Evolutionary conservation across 116 monocot genomes (phyloP).

Genomic region (Dioscorea cayenensis): DNA sequence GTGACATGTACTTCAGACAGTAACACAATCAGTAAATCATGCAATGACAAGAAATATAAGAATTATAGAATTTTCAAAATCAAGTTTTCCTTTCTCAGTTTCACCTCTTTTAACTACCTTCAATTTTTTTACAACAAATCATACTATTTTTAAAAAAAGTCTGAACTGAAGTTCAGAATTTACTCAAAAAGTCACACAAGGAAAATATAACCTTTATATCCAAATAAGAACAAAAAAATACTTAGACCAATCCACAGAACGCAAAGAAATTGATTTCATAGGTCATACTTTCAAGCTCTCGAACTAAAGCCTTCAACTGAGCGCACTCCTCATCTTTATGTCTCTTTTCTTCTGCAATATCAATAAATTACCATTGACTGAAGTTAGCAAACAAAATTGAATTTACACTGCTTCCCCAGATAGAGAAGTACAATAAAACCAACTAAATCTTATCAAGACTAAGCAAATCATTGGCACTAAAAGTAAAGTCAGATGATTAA

Average conservation of each 20-base stretch:
- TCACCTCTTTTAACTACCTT: too few relatives aligned
- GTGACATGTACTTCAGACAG: too few relatives aligned
- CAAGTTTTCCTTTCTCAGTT: too few relatives aligned
- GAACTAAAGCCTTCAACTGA: constrained; percentile 65
- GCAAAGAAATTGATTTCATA: constrained; percentile 30
- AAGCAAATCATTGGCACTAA: too few relatives aligned
- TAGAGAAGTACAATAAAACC: neutral
- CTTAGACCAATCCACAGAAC: constrained; percentile 2
- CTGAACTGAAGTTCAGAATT: too few relatives aligned
- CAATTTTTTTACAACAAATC: too few relatives aligned
- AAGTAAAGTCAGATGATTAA: neutral
- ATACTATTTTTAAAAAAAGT: too few relatives aligned
- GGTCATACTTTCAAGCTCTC: constrained; percentile 65
- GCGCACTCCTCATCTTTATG: constrained; percentile 55
- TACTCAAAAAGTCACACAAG: neutral
- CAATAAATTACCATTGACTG: constrained; percentile 2
- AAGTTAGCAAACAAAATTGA: neutral
- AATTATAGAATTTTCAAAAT: too few relatives aligned
- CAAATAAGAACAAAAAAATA: neutral
- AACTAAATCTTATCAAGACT: too few relatives aligned
- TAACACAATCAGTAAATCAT: too few relatives aligned
- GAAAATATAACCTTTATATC: neutral
- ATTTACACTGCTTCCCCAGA: neutral
- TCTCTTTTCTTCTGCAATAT: constrained; percentile 54
- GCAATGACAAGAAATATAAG: too few relatives aligned